Evolutionary conservation across 192 early-diverging fungal genomes (phyloP).

Genomic region (Entrophospora sp.): DNA sequence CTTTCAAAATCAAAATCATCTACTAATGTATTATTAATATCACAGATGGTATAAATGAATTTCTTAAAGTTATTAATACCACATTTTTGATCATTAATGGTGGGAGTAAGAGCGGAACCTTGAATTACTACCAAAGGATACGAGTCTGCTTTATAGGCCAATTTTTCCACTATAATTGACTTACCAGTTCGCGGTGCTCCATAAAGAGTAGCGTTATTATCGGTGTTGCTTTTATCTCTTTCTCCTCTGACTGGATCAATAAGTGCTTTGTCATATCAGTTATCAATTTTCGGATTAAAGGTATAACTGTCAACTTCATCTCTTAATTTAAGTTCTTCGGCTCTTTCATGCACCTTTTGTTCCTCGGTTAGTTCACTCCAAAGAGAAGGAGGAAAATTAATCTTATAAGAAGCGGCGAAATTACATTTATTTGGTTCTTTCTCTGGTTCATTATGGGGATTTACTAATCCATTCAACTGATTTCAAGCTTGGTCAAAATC

Average conservation of each 20-base stretch:
- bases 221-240: background rate
- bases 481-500: background rate
- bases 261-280: background rate
- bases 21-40: background rate
- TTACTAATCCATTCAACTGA: background rate
- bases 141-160: background rate
- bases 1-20: constrained; percentile 2
- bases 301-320: background rate
- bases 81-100: background rate
- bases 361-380: background rate
- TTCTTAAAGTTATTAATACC: background rate
- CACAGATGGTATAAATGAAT: constrained; percentile 4
- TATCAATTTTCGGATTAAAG: background rate
- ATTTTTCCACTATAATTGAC: background rate
- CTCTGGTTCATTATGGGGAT: no score
- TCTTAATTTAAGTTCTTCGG: background rate
- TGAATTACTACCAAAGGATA: constrained; percentile 12
- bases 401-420: background rate
- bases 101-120: constrained; percentile 4
- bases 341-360: background rate
- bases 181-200: background rate
- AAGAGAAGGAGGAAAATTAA: constrained; percentile 8
- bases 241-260: background rate
- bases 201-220: background rate
- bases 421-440: background rate